Evolutionary conservation across 2,329 filamentous ascomycete genomes (phyloP).

Genomic region (Didymella lethalis): DNA sequence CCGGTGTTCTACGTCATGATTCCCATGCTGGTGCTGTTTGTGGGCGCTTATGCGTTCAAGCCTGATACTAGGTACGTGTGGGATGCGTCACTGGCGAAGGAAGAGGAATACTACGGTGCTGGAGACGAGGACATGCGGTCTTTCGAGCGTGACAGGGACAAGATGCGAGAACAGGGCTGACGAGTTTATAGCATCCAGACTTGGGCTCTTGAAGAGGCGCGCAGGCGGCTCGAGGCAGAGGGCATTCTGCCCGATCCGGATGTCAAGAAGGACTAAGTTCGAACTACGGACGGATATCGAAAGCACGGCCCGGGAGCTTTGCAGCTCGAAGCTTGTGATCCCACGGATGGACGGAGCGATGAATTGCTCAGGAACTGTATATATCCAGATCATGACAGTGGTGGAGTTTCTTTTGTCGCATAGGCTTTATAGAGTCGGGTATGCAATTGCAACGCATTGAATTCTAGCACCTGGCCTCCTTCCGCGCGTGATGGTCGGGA

Average conservation of each 20-base stretch:
- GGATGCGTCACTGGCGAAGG: background rate
- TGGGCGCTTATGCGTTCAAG: constrained; percentile 79
- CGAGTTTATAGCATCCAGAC: constrained; percentile 82
- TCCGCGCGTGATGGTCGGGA: too few relatives aligned
- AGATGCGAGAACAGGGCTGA: constrained; percentile 24
- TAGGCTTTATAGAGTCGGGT: constrained; percentile 15
- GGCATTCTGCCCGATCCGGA: constrained; percentile 86
- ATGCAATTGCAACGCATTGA: constrained; percentile 15
- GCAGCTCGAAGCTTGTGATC: background rate
- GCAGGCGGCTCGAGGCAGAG: constrained; percentile 93
- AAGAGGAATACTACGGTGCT: background rate
- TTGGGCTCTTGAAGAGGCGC: constrained; percentile 96
- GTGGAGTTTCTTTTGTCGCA: constrained; percentile 20
- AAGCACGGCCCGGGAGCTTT: background rate
- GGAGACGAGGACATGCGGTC: background rate
- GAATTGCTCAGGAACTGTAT: constrained; percentile 13
- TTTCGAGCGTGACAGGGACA: too few relatives aligned
- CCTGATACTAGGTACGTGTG: constrained; percentile 93
- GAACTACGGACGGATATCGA: background rate
- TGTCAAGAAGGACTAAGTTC: constrained; percentile 56
- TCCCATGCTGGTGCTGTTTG: constrained; percentile 53
- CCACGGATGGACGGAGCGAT: background rate
- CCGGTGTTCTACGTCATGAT: constrained; percentile 86
- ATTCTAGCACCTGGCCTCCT: background rate
- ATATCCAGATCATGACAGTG: constrained; percentile 19